These are phyloP conservation scores for Alternaria arbusti DNA, from an alignment of 2,329 filamentous ascomycete genomes.

Conservation along the genomic window DNA sequence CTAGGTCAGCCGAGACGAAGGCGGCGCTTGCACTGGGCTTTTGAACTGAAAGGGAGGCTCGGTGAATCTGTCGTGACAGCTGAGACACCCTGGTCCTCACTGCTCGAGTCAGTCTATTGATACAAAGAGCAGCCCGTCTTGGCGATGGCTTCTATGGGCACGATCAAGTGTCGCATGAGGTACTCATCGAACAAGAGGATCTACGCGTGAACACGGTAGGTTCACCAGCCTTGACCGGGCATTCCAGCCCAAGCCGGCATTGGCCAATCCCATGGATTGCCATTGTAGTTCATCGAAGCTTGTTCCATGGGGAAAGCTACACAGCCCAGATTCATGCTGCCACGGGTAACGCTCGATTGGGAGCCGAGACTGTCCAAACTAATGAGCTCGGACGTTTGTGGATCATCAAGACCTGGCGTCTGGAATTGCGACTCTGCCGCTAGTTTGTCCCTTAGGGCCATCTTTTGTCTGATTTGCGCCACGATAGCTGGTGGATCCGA, in stretches of 20 bases:
- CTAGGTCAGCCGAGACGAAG: neutral
- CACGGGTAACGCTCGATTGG: neutral
- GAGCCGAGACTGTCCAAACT: neutral
- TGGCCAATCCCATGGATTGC: slow-evolving; percentile 12
- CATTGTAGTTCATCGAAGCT: neutral
- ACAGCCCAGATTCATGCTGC: neutral
- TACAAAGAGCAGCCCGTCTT: neutral
- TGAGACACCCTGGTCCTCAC: neutral
- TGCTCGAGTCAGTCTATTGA: neutral
- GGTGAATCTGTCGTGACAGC: neutral
- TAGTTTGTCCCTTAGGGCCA: slow-evolving; percentile 1
- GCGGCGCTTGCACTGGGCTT: neutral
- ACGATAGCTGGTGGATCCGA: slow-evolving; percentile 14
- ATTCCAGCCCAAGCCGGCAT: slow-evolving; percentile 7
- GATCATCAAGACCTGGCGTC: neutral
- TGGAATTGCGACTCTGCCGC: neutral
- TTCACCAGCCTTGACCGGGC: slow-evolving; percentile 12
- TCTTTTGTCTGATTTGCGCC: neutral
- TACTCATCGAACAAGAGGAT: neutral
- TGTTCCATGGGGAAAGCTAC: slow-evolving; percentile 2
- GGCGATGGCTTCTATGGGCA: neutral
- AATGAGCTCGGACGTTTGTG: neutral
- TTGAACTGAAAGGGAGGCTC: neutral
- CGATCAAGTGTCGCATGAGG: neutral
- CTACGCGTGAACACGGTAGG: neutral